Base-by-base conservation (phyloP, 257 asterid genomes). In the Solanum pimpinellifolium region DNA sequence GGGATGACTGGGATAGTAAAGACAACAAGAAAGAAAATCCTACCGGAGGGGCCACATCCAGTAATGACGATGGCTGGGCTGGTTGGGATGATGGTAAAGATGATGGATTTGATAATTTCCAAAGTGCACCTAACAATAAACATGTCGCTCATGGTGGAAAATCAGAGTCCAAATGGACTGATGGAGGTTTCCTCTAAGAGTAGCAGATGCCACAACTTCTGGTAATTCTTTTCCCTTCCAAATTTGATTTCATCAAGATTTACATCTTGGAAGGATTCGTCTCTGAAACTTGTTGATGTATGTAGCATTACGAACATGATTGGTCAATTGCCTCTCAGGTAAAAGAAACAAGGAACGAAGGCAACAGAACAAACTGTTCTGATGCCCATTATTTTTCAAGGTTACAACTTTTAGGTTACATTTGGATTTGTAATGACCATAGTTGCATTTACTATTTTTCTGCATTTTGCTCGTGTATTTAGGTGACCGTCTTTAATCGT, bases 71-170 rank as follows among this genome's bases (percentile, higher is more conserved):
- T 91, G 86, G 90, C 90, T 96, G 99, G 99, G 95, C 97, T 7
- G 99, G 98, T 68, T 96, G 99, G 99, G 99, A 95, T 33, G 99
- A 95, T 12, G 89, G 86, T 56, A 94, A 95, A 84, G 99, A 95
- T 68, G 97, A 93, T 46, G 94, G 89, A 70, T 91, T 70, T 33
- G 93, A 91, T 85, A 87, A 89, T 68, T 90, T 88, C 89, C 95
- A 90, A 27, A 90, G 89, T 86, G 92, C 93, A 84, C 70, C 97
- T 31, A 92, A 88, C 88, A 87, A 86, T 60, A 94, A 95, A 88
- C 84, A 86, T 86, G 68, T 86, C 21, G 94, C 90, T 86, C 80
- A 91, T 83, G 92, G 91, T 86, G 95, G 93, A 35, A 95, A 94
- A 88, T 90, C 95, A 21, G 98, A 93, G 37, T 41, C 86, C 60